Conservation (phyloP, 23 red algal species). For the Gracilaria vermiculophylla region DNA sequence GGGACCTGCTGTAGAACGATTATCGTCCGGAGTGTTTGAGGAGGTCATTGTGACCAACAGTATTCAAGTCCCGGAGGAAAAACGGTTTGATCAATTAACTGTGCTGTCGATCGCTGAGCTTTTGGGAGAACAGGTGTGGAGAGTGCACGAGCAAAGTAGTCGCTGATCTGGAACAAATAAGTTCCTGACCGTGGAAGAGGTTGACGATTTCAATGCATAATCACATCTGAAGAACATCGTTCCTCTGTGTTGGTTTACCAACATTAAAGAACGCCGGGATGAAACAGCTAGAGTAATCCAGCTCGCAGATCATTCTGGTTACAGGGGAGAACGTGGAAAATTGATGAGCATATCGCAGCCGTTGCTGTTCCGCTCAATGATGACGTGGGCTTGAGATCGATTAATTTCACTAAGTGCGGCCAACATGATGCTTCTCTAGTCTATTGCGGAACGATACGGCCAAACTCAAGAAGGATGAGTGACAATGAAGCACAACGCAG, state of each 20-base stretch:
- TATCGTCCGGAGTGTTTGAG: conserved; percentile 91
- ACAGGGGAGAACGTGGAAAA: not conserved
- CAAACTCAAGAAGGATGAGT: too few relatives aligned
- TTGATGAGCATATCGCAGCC: not conserved
- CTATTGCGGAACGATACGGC: not conserved
- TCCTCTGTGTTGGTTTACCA: not conserved
- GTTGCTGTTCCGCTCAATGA: too few relatives aligned
- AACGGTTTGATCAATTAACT: conserved; percentile 84
- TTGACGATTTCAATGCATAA: not conserved
- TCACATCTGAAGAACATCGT: not conserved
- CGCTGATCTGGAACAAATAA: conserved; percentile 25
- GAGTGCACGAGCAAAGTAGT: conserved; percentile 90
- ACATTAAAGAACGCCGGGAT: not conserved
- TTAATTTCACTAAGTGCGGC: not conserved
- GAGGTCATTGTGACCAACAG: conserved; percentile 97
- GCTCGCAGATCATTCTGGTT: not conserved
- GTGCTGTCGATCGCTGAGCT: conserved; percentile 83
- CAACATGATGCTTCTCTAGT: not conserved
- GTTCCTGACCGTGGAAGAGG: not conserved
- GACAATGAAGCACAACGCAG: too few relatives aligned
- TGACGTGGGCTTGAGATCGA: not conserved
- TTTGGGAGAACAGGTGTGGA: conserved; percentile 86
- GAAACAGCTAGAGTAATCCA: not conserved
- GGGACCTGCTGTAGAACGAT: conserved; percentile 86
- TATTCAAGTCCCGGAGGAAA: conserved; percentile 77